These are phyloP conservation scores for Durusdinium trenchii DNA, from an alignment of 73 alveolate genomes.

Conservation along the genomic window DNA sequence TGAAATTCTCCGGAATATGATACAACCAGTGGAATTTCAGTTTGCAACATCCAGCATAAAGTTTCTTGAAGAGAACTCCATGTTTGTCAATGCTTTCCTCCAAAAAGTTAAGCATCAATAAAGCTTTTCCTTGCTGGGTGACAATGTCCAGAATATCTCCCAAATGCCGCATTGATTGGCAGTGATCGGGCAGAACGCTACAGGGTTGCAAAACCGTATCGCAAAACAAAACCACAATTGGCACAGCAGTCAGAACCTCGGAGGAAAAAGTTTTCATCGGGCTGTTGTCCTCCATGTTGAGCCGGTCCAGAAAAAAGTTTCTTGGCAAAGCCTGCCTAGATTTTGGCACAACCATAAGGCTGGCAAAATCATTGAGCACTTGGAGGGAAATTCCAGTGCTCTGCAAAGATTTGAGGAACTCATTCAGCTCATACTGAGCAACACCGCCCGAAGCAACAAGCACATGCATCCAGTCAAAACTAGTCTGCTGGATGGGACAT, in stretches of 20 bases:
- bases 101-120: neutral
- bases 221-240: neutral
- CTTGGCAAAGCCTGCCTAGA: neutral
- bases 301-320: conserved; percentile 3
- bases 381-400: neutral
- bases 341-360: neutral
- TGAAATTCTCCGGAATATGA: neutral
- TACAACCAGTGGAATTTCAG: conserved; percentile 25
- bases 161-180: neutral
- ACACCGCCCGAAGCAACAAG: conserved; percentile 6
- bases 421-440: neutral
- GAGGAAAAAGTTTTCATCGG: neutral
- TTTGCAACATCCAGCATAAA: neutral
- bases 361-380: neutral
- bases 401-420: neutral
- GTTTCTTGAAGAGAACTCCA: neutral
- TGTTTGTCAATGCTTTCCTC: neutral
- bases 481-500: neutral
- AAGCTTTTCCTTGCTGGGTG: neutral
- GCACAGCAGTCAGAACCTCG: neutral
- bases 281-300: neutral
- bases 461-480: conserved; percentile 40
- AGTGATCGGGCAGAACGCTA: neutral
- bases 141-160: conserved; percentile 9
- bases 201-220: neutral